Percentiles rank a stretch among this genome's conserved stretches.
phyloP scores from a whole-genome alignment of 2,329 filamentous ascomycete genomes.

The Leptographium wingfieldii region DNA sequence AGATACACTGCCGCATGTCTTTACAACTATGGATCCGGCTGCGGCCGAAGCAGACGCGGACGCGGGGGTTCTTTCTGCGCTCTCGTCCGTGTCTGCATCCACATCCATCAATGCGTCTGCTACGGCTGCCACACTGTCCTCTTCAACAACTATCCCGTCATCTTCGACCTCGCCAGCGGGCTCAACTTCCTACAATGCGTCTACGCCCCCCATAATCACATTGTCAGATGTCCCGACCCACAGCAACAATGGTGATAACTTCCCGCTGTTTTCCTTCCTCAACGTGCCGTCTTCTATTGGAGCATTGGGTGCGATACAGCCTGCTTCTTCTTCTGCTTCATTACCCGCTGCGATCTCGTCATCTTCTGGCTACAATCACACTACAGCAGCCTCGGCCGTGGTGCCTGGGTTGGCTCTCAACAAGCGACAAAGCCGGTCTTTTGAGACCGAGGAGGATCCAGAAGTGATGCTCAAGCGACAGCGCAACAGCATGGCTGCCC shows the following conservation, averaged over 20 bases:
- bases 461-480: constrained; percentile 34
- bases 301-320: neutral
- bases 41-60: neutral
- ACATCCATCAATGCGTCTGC: neutral
- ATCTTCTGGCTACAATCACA: too few species aligned
- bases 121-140: neutral
- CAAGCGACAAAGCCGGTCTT: too few species aligned
- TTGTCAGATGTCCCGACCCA: neutral
- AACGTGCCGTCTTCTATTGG: neutral
- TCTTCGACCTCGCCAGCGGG: neutral
- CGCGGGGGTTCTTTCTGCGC: neutral
- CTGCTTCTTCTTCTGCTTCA: neutral
- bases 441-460: constrained; percentile 7
- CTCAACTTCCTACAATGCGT: neutral
- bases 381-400: neutral
- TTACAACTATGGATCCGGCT: neutral
- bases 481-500: constrained; percentile 50
- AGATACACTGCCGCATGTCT: neutral
- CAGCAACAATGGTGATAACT: neutral
- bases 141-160: neutral
- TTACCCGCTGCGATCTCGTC: neutral
- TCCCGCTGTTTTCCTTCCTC: neutral
- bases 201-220: neutral
- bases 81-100: neutral
- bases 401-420: neutral